A percentile compares a stretch with the other conserved stretches of the same genome.
Conservation (phyloP, 2,329 filamentous ascomycete species). For the Torrubiella hemipterigena region DNA sequence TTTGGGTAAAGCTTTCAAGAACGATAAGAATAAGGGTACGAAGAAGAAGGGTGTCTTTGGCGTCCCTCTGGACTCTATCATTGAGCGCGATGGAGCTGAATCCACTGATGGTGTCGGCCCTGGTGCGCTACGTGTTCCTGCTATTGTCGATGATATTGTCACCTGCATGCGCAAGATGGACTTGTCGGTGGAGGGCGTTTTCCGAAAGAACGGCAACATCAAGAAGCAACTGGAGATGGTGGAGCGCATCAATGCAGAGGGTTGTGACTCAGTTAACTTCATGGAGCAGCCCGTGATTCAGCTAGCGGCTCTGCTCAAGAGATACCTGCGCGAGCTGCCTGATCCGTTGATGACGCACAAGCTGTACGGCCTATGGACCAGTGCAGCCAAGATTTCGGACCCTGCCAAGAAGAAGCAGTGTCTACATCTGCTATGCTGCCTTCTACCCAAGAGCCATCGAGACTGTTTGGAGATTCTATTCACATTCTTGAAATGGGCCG, state of each 20-base stretch:
- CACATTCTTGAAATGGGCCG: constrained; percentile 93
- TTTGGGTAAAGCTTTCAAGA: constrained; percentile 91
- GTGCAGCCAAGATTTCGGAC: constrained; percentile 77
- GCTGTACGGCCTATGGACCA: constrained; percentile 81
- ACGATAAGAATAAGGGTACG: constrained; percentile 60
- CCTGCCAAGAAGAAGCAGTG: constrained; percentile 72
- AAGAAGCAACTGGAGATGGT: constrained; percentile 80
- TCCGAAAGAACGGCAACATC: constrained; percentile 98
- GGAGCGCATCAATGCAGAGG: constrained; percentile 75
- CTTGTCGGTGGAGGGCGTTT: constrained; percentile 95
- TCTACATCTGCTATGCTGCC: constrained; percentile 80
- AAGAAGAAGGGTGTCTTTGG: constrained; percentile 96
- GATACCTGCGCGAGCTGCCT: constrained; percentile 86
- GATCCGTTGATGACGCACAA: constrained; percentile 94
- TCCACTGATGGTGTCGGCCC: constrained; percentile 96
- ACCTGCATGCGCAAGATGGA: constrained; percentile 97
- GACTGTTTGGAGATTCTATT: constrained; percentile 94
- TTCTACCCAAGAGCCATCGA: constrained; percentile 82
- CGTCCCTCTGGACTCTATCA: constrained; percentile 73
- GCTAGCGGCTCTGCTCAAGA: constrained; percentile 85
- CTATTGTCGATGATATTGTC: constrained; percentile 89
- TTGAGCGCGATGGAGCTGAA: constrained; percentile 89
- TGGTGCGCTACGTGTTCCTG: constrained; percentile 78
- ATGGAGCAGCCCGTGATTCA: constrained; percentile 86
- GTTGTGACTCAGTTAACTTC: constrained; percentile 75